phyloP scores from a whole-genome alignment of 768 basidiomycete genomes.

The Russula emetica region DNA sequence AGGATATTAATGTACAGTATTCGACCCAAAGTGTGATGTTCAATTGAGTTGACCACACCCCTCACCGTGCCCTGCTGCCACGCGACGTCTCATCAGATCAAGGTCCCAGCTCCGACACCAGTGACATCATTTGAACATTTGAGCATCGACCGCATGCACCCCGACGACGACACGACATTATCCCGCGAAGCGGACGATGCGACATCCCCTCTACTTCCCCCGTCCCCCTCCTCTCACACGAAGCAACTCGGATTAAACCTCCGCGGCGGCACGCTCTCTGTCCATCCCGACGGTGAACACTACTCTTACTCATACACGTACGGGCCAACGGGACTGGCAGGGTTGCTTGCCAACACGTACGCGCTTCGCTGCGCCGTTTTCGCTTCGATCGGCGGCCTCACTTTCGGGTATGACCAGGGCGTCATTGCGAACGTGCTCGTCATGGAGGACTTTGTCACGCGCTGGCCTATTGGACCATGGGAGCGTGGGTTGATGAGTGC shows the following conservation, averaged over 20 bases:
- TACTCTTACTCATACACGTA: constrained; percentile 72
- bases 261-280: constrained; percentile 23
- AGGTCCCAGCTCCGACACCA: background rate
- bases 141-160: background rate
- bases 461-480: constrained; percentile 68
- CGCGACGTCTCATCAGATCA: background rate
- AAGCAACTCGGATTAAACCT: constrained; percentile 2
- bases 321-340: constrained; percentile 63
- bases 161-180: constrained; percentile 1
- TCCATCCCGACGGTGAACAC: constrained; percentile 22
- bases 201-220: constrained; percentile 18
- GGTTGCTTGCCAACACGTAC: constrained; percentile 61
- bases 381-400: constrained; percentile 70
- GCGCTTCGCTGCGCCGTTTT: constrained; percentile 66
- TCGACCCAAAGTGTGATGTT: no score
- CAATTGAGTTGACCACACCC: no score
- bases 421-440: constrained; percentile 84
- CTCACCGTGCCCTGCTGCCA: no score
- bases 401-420: constrained; percentile 82
- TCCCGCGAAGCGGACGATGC: constrained; percentile 16
- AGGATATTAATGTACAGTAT: no score
- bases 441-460: constrained; percentile 65
- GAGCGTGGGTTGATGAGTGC: constrained; percentile 76
- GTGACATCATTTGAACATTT: background rate
- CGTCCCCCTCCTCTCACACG: background rate